Conservation (phyloP, 768 basidiomycete genomes). For the Coprinellus aureogranulatus region DNA sequence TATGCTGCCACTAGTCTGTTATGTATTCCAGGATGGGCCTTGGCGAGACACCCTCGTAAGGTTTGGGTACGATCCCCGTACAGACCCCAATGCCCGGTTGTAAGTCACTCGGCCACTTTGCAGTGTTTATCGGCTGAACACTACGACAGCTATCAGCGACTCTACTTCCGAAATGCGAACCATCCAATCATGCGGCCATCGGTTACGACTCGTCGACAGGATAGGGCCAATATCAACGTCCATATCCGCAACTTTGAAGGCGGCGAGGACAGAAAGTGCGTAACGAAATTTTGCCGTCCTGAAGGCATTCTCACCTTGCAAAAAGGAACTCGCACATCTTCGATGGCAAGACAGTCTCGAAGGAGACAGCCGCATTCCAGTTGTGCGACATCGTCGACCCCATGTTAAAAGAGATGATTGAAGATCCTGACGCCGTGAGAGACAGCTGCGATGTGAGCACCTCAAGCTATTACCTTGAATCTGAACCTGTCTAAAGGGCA, state of each 20-base stretch:
- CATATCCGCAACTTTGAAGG: conserved; percentile 40
- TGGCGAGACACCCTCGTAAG: conserved; percentile 88
- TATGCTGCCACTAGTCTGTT: conserved; percentile 76
- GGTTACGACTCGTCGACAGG: conserved; percentile 66
- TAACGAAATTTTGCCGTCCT: not conserved
- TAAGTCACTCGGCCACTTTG: conserved; percentile 42
- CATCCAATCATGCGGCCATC: conserved; percentile 78
- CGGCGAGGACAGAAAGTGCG: conserved; percentile 47
- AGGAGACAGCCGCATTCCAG: conserved; percentile 91
- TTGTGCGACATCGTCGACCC: conserved; percentile 89
- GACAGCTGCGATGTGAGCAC: conserved; percentile 71
- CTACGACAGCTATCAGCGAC: conserved; percentile 76
- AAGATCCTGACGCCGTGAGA: conserved; percentile 64
- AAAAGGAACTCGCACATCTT: conserved; percentile 77
- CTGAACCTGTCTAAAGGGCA: not conserved
- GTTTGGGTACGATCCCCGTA: conserved; percentile 87
- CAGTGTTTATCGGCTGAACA: not conserved
- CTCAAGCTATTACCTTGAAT: not conserved
- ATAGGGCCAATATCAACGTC: conserved; percentile 43
- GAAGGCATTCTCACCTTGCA: not conserved
- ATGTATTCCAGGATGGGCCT: conserved; percentile 91
- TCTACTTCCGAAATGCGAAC: conserved; percentile 87
- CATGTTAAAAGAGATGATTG: conserved; percentile 78
- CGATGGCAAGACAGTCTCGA: conserved; percentile 75
- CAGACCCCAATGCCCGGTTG: conserved; percentile 71